Conservation (phyloP, 192 early-diverging fungal species). For the Podila epicladia region DNA sequence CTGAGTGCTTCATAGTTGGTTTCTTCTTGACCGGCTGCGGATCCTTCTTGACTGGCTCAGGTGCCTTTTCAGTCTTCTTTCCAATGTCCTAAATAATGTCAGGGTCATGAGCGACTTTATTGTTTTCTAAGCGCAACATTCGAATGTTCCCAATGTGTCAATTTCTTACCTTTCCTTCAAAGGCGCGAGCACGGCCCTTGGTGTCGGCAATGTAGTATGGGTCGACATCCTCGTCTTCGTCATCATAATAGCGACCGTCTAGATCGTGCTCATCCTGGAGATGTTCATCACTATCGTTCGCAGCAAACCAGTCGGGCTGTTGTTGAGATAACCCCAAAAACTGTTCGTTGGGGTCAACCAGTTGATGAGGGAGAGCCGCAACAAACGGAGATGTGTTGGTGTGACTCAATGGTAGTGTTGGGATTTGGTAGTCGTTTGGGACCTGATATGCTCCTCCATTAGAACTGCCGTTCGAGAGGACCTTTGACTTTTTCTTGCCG, state of each 20-base stretch:
- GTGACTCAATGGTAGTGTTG: background rate
- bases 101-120: background rate
- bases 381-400: background rate
- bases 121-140: too few species aligned
- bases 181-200: constrained; percentile 28
- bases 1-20: constrained; percentile 17
- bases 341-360: constrained; percentile 12
- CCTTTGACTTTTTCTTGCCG: constrained; percentile 47
- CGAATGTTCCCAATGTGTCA: background rate
- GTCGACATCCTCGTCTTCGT: constrained; percentile 34
- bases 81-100: background rate
- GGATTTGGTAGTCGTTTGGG: constrained; percentile 13
- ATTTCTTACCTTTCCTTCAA: constrained; percentile 30
- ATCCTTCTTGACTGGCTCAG: background rate
- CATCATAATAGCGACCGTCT: constrained; percentile 18
- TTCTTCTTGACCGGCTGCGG: constrained; percentile 3
- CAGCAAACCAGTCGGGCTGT: constrained; percentile 22
- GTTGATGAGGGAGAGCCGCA: background rate
- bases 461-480: constrained; percentile 18
- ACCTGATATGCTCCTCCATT: constrained; percentile 7
- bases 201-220: constrained; percentile 38
- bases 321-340: background rate
- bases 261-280: constrained; percentile 8
- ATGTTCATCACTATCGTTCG: background rate
- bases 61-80: background rate